Evolutionary conservation across 106 monocot species (phyloP), one percentile per base, ranked within the genome.

Genomic region (Narthecium ossifragum): DNA sequence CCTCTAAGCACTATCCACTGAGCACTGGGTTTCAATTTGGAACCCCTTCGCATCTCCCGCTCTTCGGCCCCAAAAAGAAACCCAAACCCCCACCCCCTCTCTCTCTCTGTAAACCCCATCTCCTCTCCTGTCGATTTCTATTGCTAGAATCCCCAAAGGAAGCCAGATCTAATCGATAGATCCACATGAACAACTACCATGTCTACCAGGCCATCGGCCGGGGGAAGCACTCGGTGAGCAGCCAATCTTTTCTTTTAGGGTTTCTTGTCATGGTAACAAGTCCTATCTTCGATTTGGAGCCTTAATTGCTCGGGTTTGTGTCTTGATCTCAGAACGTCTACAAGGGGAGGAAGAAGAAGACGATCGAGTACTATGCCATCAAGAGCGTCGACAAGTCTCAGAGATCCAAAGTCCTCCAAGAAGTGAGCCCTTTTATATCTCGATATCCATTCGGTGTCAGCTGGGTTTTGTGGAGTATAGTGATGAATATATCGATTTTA

Each of bases 361-460:
- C 90, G 31, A 80, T 90, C 41, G 90, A 98, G 76, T 98, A 98
- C 43, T 98, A 56, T 41, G 96, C 96, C 6, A 75, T 98, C 69
- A 98, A 98, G 76, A 98, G 96, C 66, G 96, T 90, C 8, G 96
- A 98, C 50, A 98, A 98, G 59, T 98, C 81, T 3, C 90, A 98
- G 74, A 70, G 86, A 55, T 80, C 75, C 32, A 90, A 98, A 59
- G 81, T 98, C 43, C 90, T 98, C 26, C 85, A 84, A 45, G 90
- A 90, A 66, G 96, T 87, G 63, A 90, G 86, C 53, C 6, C 9
- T 20, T 1, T 24, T 46, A 9, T 2, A 62, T 28, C 21, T 26
- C 5, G 18, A 39, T 2, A 10, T 20, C n/a, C 4, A n/a, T 24
- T 14, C 23, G 7, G 15, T 39, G 22, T 60, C 8, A 23, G 20